These are phyloP conservation scores for Aspergillus spinulosporus DNA, from an alignment of 2,329 filamentous ascomycete genomes.

Conservation along the genomic window DNA sequence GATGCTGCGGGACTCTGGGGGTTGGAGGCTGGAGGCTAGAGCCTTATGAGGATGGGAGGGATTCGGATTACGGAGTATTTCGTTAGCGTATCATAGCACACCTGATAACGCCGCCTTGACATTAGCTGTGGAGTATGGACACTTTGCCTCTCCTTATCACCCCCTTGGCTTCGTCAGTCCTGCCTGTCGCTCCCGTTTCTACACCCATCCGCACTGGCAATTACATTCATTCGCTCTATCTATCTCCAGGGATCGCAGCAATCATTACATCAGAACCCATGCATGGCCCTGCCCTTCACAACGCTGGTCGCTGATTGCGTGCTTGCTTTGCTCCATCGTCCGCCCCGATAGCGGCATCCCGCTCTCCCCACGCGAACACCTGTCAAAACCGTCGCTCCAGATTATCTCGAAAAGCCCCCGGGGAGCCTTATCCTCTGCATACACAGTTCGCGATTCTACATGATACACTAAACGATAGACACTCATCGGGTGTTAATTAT, in stretches of 20 bases:
- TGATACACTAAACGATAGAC: constrained; percentile 6
- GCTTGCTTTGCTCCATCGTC: background rate
- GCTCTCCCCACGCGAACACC: constrained; percentile 1
- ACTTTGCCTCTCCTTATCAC: constrained; percentile 11
- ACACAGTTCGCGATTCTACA: background rate
- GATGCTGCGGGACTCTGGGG: background rate
- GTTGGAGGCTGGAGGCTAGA: background rate
- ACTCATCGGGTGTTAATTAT: constrained; percentile 1
- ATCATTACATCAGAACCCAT: background rate
- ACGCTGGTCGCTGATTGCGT: constrained; percentile 8
- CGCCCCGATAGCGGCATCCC: constrained; percentile 2
- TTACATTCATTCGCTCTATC: background rate
- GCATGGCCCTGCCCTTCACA: background rate
- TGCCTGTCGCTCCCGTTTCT: constrained; percentile 3
- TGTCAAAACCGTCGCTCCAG: background rate
- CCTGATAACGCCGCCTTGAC: constrained; percentile 3
- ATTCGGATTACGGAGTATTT: background rate
- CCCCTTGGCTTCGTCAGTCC: background rate
- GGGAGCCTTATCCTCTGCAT: background rate
- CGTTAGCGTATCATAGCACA: background rate
- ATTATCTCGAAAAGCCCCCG: background rate
- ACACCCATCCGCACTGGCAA: background rate
- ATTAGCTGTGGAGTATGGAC: constrained; percentile 4
- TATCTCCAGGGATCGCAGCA: background rate
- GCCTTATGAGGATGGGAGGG: background rate